Evolutionary conservation across 1,284 basidiomycete genomes (phyloP).

Genomic region (Trichosporon inkin): DNA sequence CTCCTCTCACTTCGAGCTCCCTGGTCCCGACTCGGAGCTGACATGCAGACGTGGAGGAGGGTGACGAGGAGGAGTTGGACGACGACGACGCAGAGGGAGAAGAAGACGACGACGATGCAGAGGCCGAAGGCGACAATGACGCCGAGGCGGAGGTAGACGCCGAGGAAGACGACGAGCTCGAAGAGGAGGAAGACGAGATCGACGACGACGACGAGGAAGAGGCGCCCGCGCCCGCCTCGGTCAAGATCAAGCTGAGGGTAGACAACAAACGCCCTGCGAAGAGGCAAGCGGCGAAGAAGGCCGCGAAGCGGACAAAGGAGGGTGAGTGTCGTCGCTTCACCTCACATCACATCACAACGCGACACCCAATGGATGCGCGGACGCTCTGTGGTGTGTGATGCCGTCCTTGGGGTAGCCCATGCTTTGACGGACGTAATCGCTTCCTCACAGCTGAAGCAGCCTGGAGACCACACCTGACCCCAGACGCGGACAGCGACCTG

Average conservation of each 20-base stretch:
- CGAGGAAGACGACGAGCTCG: neutral
- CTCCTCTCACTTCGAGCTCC: too few relatives aligned
- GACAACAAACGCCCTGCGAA: constrained; percentile 16
- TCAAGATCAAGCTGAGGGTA: constrained; percentile 1
- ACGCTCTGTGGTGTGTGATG: too few relatives aligned
- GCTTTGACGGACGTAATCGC: too few relatives aligned
- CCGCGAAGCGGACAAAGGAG: constrained; percentile 18
- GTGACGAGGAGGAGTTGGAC: constrained; percentile 18
- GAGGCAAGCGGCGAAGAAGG: constrained; percentile 24
- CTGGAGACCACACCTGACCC: neutral
- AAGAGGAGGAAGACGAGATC: constrained; percentile 21
- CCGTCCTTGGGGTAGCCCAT: neutral
- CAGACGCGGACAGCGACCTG: constrained; percentile 10
- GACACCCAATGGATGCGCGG: too few relatives aligned
- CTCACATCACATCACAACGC: neutral
- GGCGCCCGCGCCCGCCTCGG: neutral
- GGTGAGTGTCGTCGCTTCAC: constrained; percentile 15
- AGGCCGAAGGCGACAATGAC: constrained; percentile 16
- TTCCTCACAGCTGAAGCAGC: neutral
- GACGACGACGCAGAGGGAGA: constrained; percentile 19
- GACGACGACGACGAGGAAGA: constrained; percentile 14
- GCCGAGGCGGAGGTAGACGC: constrained; percentile 11
- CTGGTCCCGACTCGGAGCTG: neutral
- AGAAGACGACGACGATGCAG: constrained; percentile 11
- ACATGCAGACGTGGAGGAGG: constrained; percentile 7